A percentile compares a stretch with the other conserved stretches of the same genome.
These are phyloP conservation scores for Aspergillus hiratsukae DNA, from an alignment of 2,329 filamentous ascomycete species.

Conservation along the genomic window DNA sequence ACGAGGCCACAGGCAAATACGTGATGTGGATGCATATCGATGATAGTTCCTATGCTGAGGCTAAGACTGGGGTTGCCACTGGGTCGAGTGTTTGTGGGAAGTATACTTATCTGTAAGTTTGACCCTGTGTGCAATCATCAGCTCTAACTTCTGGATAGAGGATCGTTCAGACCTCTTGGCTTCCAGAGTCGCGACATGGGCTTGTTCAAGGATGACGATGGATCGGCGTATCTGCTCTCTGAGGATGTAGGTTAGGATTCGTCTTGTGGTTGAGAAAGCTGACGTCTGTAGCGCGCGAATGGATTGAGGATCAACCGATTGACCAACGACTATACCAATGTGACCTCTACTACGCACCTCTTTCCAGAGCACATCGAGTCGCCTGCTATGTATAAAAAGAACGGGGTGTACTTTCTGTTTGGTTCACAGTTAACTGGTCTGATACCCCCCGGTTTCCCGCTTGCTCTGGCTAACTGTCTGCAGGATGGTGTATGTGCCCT, in stretches of 20 bases:
- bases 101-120: constrained; percentile 45
- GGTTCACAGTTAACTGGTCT: constrained; percentile 49
- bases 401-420: constrained; percentile 62
- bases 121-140: background rate
- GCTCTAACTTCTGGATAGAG: background rate
- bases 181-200: constrained; percentile 56
- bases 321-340: constrained; percentile 53
- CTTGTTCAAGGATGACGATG: constrained; percentile 59
- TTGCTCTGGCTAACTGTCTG: background rate
- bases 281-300: constrained; percentile 6
- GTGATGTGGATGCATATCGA: constrained; percentile 70
- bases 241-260: constrained; percentile 50
- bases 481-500: constrained; percentile 11
- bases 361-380: constrained; percentile 55
- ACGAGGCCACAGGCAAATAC: constrained; percentile 59
- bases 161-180: constrained; percentile 42
- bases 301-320: constrained; percentile 12
- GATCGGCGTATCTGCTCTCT: constrained; percentile 57
- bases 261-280: background rate
- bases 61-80: constrained; percentile 61
- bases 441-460: accelerated
- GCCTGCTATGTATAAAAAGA: constrained; percentile 59
- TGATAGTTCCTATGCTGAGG: constrained; percentile 56
- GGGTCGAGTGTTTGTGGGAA: constrained; percentile 56
- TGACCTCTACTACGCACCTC: constrained; percentile 47